These are phyloP conservation scores for Trichoderma simmonsii DNA, from an alignment of 2,329 filamentous ascomycete species.

Conservation along the genomic window DNA sequence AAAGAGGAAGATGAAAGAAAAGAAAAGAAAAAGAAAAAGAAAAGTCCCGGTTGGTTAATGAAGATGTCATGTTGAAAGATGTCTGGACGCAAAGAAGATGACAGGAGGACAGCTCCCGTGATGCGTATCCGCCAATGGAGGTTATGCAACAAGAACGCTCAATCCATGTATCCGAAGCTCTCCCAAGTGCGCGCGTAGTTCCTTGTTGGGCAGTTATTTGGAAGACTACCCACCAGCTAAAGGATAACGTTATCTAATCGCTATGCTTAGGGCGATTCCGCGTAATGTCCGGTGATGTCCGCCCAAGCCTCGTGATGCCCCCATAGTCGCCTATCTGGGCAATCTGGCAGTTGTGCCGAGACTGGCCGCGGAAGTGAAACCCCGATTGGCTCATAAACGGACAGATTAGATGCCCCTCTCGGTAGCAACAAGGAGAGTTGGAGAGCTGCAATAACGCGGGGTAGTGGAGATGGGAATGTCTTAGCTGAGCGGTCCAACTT, in stretches of 20 bases:
- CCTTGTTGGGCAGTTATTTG: constrained; percentile 4
- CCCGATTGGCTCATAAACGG: constrained; percentile 8
- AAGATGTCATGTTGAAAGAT: background rate
- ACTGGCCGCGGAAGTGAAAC: constrained; percentile 2
- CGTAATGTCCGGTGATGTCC: constrained; percentile 6
- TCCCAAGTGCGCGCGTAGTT: background rate
- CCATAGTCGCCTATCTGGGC: constrained; percentile 9
- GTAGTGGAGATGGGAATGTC: constrained; percentile 10
- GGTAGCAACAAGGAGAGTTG: background rate
- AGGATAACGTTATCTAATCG: constrained; percentile 8
- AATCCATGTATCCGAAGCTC: background rate
- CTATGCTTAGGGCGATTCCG: background rate
- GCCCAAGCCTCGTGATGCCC: background rate
- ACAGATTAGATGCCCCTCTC: constrained; percentile 5
- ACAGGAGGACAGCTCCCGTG: background rate
- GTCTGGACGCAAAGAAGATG: background rate
- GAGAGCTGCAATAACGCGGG: constrained; percentile 4
- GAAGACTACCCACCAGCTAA: background rate
- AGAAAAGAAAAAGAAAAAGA: background rate
- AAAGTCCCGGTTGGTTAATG: background rate
- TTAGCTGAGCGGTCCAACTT: background rate
- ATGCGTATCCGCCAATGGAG: constrained; percentile 21
- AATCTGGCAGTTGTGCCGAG: constrained; percentile 15
- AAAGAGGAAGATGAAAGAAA: background rate
- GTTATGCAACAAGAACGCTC: constrained; percentile 19